Evolutionary conservation across 2,329 filamentous ascomycete species (phyloP).

Genomic region (Fonsecaea nubica): DNA sequence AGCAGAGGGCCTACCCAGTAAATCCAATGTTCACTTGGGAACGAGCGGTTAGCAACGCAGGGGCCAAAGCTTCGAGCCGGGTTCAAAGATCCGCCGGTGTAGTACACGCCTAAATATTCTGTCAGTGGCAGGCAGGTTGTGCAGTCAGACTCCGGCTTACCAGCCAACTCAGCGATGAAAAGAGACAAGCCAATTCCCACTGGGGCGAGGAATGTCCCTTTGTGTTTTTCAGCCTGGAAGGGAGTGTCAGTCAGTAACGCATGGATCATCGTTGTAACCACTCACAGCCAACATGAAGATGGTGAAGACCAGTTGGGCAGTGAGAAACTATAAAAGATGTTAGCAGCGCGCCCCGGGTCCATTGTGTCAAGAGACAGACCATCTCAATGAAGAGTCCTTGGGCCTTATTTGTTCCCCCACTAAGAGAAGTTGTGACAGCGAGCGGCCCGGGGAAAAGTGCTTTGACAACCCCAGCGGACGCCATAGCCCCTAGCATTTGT

Average conservation of each 20-base stretch:
- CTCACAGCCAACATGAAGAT: slow-evolving; percentile 71
- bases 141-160: slow-evolving; percentile 36
- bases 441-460: slow-evolving; percentile 65
- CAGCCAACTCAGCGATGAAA: slow-evolving; percentile 65
- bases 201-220: slow-evolving; percentile 73
- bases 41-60: slow-evolving; percentile 53
- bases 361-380: slow-evolving; percentile 30
- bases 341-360: neutral
- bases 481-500: slow-evolving; percentile 66
- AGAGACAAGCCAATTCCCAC: slow-evolving; percentile 74
- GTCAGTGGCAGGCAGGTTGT: neutral
- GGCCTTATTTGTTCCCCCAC: slow-evolving; percentile 57
- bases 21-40: slow-evolving; percentile 55
- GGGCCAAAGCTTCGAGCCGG: slow-evolving; percentile 58
- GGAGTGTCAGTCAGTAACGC: neutral
- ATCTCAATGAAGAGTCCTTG: slow-evolving; percentile 72
- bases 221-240: slow-evolving; percentile 68
- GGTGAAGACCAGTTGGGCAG: slow-evolving; percentile 67
- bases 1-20: slow-evolving; percentile 58
- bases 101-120: slow-evolving; percentile 50
- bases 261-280: neutral
- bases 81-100: slow-evolving; percentile 57
- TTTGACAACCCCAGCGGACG: slow-evolving; percentile 63
- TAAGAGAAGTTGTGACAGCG: slow-evolving; percentile 63
- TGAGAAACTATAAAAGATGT: slow-evolving; percentile 57